These are phyloP conservation scores for Lactarius hengduanensis DNA, from an alignment of 768 basidiomycete genomes.

Conservation along the genomic window DNA sequence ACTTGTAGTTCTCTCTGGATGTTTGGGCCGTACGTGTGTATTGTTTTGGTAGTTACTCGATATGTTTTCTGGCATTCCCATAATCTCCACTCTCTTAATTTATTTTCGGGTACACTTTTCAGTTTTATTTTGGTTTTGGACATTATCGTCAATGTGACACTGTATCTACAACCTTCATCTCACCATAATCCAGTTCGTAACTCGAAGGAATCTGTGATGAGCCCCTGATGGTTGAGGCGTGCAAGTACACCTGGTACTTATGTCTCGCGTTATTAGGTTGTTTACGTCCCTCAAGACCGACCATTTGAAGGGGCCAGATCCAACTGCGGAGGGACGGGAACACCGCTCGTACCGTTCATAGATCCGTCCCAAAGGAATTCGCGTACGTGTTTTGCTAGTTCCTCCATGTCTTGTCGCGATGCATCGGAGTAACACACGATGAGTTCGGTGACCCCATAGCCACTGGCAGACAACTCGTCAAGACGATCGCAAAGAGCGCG, in stretches of 20 bases:
- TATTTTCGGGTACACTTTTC: not conserved
- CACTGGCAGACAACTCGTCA: conserved; percentile 9
- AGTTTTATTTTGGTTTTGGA: not conserved
- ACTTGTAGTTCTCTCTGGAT: not conserved
- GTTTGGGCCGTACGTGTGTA: not conserved
- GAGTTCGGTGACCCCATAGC: conserved; percentile 14
- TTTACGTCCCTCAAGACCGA: not conserved
- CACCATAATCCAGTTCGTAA: not conserved
- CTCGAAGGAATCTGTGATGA: not conserved
- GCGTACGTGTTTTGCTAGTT: conserved; percentile 16
- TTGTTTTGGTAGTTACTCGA: not conserved
- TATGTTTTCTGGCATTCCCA: not conserved
- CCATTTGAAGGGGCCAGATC: conserved; percentile 2
- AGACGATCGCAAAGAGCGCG: conserved; percentile 21
- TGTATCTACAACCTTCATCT: not conserved
- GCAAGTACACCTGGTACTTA: not conserved
- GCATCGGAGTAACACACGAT: conserved; percentile 29
- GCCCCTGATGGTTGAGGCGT: not conserved
- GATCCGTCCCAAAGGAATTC: conserved; percentile 30
- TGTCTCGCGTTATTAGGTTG: not conserved
- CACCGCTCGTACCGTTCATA: conserved; percentile 11
- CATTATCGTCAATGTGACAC: not conserved
- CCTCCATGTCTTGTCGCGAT: conserved; percentile 26
- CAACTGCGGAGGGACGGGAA: conserved; percentile 19
- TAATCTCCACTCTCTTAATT: not conserved